Evolutionary conservation across 2,329 filamentous ascomycete species (phyloP).

Genomic region (Dactylellina parvicollis): DNA sequence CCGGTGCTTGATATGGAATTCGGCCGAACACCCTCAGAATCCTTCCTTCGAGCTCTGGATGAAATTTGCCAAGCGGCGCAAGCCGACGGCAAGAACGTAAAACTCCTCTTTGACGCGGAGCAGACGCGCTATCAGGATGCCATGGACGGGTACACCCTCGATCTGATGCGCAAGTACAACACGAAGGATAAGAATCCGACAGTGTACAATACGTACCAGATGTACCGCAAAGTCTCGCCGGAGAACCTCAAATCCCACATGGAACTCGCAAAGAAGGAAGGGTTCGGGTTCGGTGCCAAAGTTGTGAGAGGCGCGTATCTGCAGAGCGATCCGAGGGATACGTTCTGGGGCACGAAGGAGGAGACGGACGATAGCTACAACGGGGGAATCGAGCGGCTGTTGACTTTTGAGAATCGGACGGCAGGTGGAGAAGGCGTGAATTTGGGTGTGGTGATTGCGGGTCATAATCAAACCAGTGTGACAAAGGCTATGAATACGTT

Average conservation of each 20-base stretch:
- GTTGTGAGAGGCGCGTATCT: slow-evolving; percentile 80
- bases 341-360: slow-evolving; percentile 77
- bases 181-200: slow-evolving; percentile 69
- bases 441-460: slow-evolving; percentile 75
- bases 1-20: slow-evolving; percentile 72
- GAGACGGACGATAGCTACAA: slow-evolving; percentile 79
- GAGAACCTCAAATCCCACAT: slow-evolving; percentile 70
- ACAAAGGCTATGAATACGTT: slow-evolving; percentile 66
- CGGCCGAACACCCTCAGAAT: slow-evolving; percentile 70
- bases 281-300: slow-evolving; percentile 77
- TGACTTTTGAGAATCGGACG: slow-evolving; percentile 62
- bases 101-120: slow-evolving; percentile 85
- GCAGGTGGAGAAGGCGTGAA: slow-evolving; percentile 10
- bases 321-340: slow-evolving; percentile 73
- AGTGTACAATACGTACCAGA: slow-evolving; percentile 83
- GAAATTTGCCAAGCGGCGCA: slow-evolving; percentile 73
- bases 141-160: slow-evolving; percentile 73
- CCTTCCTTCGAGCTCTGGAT: slow-evolving; percentile 76
- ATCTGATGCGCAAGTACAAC: slow-evolving; percentile 82
- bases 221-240: slow-evolving; percentile 75
- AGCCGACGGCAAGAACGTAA: slow-evolving; percentile 74
- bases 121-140: slow-evolving; percentile 80
- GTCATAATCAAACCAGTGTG: slow-evolving; percentile 82
- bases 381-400: slow-evolving; percentile 72
- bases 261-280: slow-evolving; percentile 67